Percentiles rank a stretch among this genome's conserved stretches.
Conservation (phyloP, 2,329 filamentous ascomycete genomes). For the Juglanconis oblonga region DNA sequence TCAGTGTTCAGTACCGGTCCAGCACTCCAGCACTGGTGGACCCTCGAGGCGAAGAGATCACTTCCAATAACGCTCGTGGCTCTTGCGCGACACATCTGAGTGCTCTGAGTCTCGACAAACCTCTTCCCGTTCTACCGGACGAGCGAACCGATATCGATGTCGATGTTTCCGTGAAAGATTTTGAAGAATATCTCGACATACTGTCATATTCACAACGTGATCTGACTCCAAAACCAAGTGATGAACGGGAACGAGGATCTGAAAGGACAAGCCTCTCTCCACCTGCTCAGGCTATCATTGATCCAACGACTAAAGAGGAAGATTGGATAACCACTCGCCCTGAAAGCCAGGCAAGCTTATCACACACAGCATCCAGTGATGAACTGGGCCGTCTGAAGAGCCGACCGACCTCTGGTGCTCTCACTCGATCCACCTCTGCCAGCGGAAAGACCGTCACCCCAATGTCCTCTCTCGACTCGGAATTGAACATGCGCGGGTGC, state of each 20-base stretch:
- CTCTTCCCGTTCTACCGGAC: conserved; percentile 1
- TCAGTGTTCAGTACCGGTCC: background rate
- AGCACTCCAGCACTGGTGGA: background rate
- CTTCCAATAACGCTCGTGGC: background rate
- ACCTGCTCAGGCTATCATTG: background rate
- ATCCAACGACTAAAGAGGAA: conserved; percentile 1
- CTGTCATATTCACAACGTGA: conserved; percentile 4
- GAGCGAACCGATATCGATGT: background rate
- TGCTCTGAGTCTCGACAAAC: conserved; percentile 5
- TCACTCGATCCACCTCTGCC: background rate
- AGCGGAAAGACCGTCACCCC: conserved; percentile 6
- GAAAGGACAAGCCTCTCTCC: background rate
- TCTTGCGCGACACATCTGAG: background rate
- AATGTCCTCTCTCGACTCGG: conserved; percentile 7
- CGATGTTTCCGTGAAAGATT: background rate
- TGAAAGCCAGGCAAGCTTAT: background rate
- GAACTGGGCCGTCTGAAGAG: conserved; percentile 2
- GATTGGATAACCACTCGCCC: conserved; percentile 7
- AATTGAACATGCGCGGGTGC: background rate
- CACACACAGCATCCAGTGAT: background rate
- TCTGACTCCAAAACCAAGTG: background rate
- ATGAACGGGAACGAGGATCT: background rate
- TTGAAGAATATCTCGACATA: conserved; percentile 8
- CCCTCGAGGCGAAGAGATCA: background rate
- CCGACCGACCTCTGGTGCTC: background rate